Evolutionary conservation across 2,329 filamentous ascomycete genomes (phyloP), one percentile per base, ranked within the genome.

Genomic region (Furcasterigmium sp.): DNA sequence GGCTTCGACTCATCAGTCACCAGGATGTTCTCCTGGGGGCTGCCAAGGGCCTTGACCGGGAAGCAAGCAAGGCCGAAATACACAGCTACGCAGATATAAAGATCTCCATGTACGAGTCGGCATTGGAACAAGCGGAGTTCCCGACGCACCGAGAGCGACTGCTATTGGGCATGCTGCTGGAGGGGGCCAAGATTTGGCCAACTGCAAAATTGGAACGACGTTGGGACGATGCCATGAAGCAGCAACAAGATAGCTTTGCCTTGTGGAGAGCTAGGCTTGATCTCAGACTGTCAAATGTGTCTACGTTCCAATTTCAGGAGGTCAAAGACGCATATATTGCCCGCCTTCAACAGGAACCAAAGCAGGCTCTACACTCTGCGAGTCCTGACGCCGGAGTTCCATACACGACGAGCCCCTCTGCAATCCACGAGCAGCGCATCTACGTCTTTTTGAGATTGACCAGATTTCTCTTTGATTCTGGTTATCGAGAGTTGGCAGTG

Each of bases 391-490:
- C 48, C n/a, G 45, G 44, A 8, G 19, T 39, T 18, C n/a, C 18
- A 15, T 15, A 2, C 28, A 23, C 11, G 13, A 19, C 19, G 34
- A 39, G 15, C 25, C 38, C n/a, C 4, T 14, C 17, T 13, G 9
- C 44, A 15, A 39, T 59, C 5, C 65, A 60, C 38, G 57, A 61
- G 18, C 65, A 78, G 46, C 70, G 78, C 41, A 64, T 88, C 3
- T 88, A 94, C 56, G 64, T 94, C 2, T 76, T 95, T 15, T 67
- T 94, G 2, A 78, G 88, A 32, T 59, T 84, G n/a, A 91, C 87
- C 0, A 63, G 79, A 3, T 85, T 93, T 55, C 70, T 91, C 23
- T 72, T 81, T 36, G 84, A 95, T 56, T 73, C 85, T 37, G 91
- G 91, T 0, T 95, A 85, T 56, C 69, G 73, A 36, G 91, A 96